Percentiles rank a stretch among this genome's conserved stretches.
Conservation (phyloP, 306 rosid species). For the Abrus pulchellus region DNA sequence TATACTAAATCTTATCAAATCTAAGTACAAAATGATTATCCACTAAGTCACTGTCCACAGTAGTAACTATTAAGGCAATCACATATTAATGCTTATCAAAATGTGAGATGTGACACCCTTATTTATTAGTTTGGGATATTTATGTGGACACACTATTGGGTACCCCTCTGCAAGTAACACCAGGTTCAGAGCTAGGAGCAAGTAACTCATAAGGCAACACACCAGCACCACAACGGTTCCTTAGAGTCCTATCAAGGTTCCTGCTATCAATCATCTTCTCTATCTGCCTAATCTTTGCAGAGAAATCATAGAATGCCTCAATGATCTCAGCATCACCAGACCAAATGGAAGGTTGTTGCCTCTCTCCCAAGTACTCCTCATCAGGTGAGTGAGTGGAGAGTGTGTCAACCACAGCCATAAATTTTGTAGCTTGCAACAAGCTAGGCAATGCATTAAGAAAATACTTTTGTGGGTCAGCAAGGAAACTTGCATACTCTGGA, state of each 20-base stretch:
- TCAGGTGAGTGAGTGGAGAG: slow-evolving; percentile 92
- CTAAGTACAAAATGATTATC: slow-evolving; percentile 39
- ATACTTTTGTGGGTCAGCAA: slow-evolving; percentile 85
- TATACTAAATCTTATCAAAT: neutral
- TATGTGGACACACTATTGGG: slow-evolving; percentile 95
- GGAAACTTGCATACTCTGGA: slow-evolving; percentile 70
- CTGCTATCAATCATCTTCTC: slow-evolving; percentile 84
- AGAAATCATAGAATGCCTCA: slow-evolving; percentile 72
- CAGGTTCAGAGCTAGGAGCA: slow-evolving; percentile 92
- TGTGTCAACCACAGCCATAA: slow-evolving; percentile 92
- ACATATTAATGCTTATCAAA: slow-evolving; percentile 6
- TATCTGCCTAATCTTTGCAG: slow-evolving; percentile 68
- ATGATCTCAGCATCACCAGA: slow-evolving; percentile 73
- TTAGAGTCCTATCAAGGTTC: slow-evolving; percentile 61
- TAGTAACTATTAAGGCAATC: slow-evolving; percentile 22
- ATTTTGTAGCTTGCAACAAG: slow-evolving; percentile 69
- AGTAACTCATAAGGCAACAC: slow-evolving; percentile 91
- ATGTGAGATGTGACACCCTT: slow-evolving; percentile 27
- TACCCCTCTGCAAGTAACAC: slow-evolving; percentile 94
- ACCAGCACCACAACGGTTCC: slow-evolving; percentile 94
- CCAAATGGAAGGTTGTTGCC: slow-evolving; percentile 81
- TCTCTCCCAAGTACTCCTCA: slow-evolving; percentile 94
- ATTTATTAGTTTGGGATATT: slow-evolving; percentile 8
- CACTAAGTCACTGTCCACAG: slow-evolving; percentile 13
- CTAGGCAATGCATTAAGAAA: slow-evolving; percentile 78